Evolutionary conservation across 2,329 filamentous ascomycete species (phyloP).

Genomic region (Arthrocladium fulminans): DNA sequence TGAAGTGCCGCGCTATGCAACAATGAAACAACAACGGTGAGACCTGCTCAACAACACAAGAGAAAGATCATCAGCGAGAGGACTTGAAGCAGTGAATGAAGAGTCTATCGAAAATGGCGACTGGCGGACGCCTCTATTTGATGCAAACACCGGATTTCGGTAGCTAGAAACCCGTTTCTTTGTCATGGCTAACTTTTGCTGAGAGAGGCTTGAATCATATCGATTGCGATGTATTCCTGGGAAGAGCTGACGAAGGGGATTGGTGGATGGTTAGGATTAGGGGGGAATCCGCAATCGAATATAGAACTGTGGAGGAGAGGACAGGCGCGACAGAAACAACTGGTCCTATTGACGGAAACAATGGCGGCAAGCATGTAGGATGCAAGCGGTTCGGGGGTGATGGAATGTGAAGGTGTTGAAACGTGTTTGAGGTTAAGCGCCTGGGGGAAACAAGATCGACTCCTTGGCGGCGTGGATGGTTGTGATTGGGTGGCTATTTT

Average conservation of each 20-base stretch:
- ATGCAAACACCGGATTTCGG: too few relatives aligned
- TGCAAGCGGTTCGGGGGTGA: neutral
- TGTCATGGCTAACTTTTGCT: neutral
- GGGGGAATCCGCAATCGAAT: neutral
- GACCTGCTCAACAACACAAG: constrained; percentile 4
- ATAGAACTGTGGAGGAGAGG: neutral
- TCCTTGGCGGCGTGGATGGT: constrained; percentile 1
- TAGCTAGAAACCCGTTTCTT: neutral
- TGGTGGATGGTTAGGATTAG: neutral
- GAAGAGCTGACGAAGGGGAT: neutral
- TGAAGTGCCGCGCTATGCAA: neutral
- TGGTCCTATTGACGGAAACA: neutral
- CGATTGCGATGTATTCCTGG: neutral
- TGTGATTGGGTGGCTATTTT: constrained; percentile 6
- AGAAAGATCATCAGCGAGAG: neutral
- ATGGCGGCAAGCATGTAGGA: neutral
- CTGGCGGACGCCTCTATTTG: neutral
- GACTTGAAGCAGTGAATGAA: neutral
- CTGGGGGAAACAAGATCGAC: neutral
- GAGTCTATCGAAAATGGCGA: neutral
- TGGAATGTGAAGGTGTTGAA: neutral
- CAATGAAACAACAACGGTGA: neutral
- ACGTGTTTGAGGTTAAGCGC: constrained; percentile 3
- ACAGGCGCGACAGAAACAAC: neutral
- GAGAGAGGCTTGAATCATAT: neutral